These are phyloP conservation scores for Alloteropsis angusta DNA, from an alignment of 202 grass and related monocot genomes.

Conservation along the genomic window DNA sequence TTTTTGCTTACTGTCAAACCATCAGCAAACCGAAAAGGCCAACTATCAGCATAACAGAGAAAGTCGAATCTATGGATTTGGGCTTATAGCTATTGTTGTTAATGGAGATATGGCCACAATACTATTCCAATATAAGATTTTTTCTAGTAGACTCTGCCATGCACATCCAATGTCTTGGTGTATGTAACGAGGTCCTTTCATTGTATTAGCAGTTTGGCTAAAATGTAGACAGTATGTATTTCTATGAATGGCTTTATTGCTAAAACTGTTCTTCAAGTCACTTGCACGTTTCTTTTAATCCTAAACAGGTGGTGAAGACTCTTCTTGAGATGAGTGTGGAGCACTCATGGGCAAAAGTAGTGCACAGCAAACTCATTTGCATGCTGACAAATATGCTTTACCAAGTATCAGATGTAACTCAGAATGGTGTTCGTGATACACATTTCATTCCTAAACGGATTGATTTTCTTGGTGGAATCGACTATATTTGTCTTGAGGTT, in stretches of 20 bases:
- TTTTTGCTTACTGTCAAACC: conserved; percentile 1
- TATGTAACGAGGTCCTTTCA: conserved; percentile 5
- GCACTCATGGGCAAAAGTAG: conserved; percentile 91
- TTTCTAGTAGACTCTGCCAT: conserved; percentile 1
- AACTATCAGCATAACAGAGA: background rate
- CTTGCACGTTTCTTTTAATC: background rate
- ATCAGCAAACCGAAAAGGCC: too few species aligned
- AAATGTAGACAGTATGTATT: background rate
- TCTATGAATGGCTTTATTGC: conserved; percentile 7
- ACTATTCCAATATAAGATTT: conserved; percentile 4
- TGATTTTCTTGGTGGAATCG: conserved; percentile 87
- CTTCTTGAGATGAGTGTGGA: conserved; percentile 86
- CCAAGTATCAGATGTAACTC: conserved; percentile 54
- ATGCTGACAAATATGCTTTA: conserved; percentile 96
- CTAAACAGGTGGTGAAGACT: conserved; percentile 74
- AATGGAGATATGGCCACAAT: background rate
- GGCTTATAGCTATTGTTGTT: background rate
- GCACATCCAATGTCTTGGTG: background rate
- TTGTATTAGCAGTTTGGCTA: background rate
- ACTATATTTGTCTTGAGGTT: conserved; percentile 96
- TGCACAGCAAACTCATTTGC: conserved; percentile 92
- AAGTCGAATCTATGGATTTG: background rate
- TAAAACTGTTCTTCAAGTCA: conserved; percentile 10
- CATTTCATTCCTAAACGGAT: conserved; percentile 58
- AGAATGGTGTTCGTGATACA: conserved; percentile 42